Evolutionary conservation across 208 protist species (phyloP).

Genomic region (Herpetomonas muscarum): DNA sequence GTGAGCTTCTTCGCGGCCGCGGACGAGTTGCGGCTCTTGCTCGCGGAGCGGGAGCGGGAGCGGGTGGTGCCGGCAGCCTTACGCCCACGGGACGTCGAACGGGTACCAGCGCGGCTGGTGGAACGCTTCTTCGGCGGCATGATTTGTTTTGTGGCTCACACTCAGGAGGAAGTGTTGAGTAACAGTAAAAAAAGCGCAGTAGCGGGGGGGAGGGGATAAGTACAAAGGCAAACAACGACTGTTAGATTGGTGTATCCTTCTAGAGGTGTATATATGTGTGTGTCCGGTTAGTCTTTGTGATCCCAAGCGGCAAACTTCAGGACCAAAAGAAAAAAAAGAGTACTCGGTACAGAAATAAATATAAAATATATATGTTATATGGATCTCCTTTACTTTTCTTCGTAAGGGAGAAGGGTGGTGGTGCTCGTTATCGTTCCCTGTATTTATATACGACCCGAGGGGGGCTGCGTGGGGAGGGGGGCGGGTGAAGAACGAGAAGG

Average conservation of each 20-base stretch:
- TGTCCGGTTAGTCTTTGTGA: constrained; percentile 1
- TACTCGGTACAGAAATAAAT: not conserved
- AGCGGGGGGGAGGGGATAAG: no score
- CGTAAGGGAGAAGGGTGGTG: not conserved
- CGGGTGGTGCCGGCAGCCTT: constrained; percentile 9
- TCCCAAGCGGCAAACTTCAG: not conserved
- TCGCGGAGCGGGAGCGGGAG: constrained; percentile 33
- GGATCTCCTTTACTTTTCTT: constrained; percentile 1
- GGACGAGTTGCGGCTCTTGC: constrained; percentile 5
- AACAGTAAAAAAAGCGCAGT: no score
- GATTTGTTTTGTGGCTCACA: no score
- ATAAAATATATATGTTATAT: not conserved
- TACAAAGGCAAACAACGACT: no score
- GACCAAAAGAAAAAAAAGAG: not conserved
- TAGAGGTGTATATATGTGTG: not conserved
- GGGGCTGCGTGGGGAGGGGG: no score
- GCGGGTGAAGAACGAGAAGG: not conserved
- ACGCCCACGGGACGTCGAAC: constrained; percentile 16
- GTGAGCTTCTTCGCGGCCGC: constrained; percentile 14
- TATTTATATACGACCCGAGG: no score
- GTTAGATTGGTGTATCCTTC: no score
- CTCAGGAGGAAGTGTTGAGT: no score
- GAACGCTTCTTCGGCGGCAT: constrained; percentile 45
- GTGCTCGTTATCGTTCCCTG: not conserved
- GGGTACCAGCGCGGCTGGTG: constrained; percentile 22